Base-by-base conservation (phyloP, 805 yeast species). In the Spathaspora passalidarum region DNA sequence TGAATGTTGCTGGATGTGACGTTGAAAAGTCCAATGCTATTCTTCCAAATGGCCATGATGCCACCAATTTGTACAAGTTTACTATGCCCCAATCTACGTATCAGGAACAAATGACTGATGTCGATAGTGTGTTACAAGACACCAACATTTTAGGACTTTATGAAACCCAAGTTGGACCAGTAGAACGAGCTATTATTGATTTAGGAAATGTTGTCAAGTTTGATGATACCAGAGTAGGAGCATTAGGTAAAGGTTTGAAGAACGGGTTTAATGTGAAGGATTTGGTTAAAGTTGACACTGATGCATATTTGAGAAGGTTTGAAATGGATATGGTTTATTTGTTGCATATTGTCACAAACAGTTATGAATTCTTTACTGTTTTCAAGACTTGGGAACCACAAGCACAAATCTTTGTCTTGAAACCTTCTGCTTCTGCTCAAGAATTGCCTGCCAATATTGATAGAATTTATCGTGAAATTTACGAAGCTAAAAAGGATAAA, bases 211-310 rank as follows among this genome's bases (percentile, higher is more conserved):
- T 80, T 13, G 86, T 91, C 17, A 73, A 74, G 13, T 84, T 91
- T 51, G 88, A 82, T 51, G 84, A 84, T 38, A 69, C 80, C 1
- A 73, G 78, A 45, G 78, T 88, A n/a, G 97, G 97, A 7, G 81
- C 90, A 0, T 69, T 95, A 8, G 96, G 97, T 6, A 80, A 78
- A 56, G 96, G 97, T 22, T 68, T 94, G 47, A 90, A 88, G 54
- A 76, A 78, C 48, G 99, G 99, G 0, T 95, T 95, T 63, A 80
- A 85, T 11, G 58, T 78, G 46, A 79, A 79, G 42, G 82, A 83
- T 61, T 61, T 79, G 45, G 63, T 80, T 29, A 67, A 69, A 22
- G 66, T 76, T 5, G 78, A 80, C 4, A 61, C 77, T 11, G 73
- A 70, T 3, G 63, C 70, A 37, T 88, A 89, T 55, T 65, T 89